Percentiles rank a stretch among this genome's conserved stretches.
phyloP scores from a whole-genome alignment of 257 asterid genomes.

The Solanum bulbocastanum region DNA sequence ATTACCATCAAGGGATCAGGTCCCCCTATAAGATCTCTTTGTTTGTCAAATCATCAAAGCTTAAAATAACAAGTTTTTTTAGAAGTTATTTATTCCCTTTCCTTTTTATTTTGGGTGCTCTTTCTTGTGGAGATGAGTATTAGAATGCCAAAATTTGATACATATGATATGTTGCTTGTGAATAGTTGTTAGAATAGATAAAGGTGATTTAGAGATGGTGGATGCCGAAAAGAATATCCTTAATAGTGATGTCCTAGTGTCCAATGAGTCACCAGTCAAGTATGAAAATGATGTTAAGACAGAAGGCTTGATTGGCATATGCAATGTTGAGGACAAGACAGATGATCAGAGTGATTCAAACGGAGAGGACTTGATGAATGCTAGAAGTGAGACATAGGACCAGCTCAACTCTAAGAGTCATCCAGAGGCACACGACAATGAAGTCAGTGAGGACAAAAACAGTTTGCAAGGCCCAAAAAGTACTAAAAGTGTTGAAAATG shows the following conservation, averaged over 20 bases:
- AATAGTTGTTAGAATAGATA: constrained; percentile 29
- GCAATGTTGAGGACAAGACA: constrained; percentile 1
- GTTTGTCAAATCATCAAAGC: no score
- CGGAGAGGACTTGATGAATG: background rate
- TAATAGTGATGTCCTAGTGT: no score
- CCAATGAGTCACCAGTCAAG: no score
- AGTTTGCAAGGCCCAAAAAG: background rate
- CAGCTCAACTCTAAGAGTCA: background rate
- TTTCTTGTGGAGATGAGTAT: background rate
- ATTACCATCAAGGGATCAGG: no score
- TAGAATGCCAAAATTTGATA: background rate
- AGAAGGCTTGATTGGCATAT: no score
- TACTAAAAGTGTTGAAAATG: background rate
- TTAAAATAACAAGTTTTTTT: background rate
- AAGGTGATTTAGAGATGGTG: constrained; percentile 40
- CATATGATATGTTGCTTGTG: background rate
- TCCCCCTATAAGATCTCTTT: no score
- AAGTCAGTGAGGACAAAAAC: background rate
- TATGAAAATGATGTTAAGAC: no score
- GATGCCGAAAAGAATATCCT: constrained; percentile 18
- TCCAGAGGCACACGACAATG: background rate
- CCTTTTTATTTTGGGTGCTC: background rate
- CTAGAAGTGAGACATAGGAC: constrained; percentile 9
- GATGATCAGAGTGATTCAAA: constrained; percentile 12
- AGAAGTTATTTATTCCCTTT: background rate